A percentile compares a stretch with the other conserved stretches of the same genome.
phyloP scores from a whole-genome alignment of 2,329 filamentous ascomycete species.

The Scedosporium dehoogii region DNA sequence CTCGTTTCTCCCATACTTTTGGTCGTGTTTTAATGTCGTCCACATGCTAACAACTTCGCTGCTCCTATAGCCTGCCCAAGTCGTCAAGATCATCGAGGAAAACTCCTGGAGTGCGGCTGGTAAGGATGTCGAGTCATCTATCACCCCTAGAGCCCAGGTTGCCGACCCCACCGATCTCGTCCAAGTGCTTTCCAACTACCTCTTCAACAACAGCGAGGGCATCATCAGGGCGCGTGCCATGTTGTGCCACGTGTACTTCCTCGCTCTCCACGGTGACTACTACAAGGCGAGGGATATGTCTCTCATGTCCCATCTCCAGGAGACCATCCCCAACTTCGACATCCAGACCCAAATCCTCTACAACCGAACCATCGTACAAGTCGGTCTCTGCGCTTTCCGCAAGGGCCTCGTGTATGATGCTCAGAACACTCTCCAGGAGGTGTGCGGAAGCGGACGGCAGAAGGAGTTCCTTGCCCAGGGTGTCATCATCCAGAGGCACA shows the following conservation, averaged over 20 bases:
- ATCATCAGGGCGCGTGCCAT: constrained; percentile 95
- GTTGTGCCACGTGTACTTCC: constrained; percentile 98
- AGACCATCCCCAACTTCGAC: constrained; percentile 94
- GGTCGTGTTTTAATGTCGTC: constrained; percentile 7
- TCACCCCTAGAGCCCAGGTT: constrained; percentile 63
- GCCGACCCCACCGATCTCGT: constrained; percentile 67
- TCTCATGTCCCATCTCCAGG: constrained; percentile 98
- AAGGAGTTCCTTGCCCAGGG: constrained; percentile 97
- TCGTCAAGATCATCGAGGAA: constrained; percentile 88
- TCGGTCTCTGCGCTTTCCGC: constrained; percentile 96
- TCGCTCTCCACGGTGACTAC: constrained; percentile 94
- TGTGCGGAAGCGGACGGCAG: constrained; percentile 92
- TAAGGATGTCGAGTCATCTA: constrained; percentile 58
- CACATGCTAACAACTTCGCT: constrained; percentile 1
- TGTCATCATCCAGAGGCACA: constrained; percentile 96
- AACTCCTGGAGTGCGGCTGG: constrained; percentile 82
- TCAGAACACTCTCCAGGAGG: constrained; percentile 94
- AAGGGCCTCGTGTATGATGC: constrained; percentile 95
- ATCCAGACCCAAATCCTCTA: constrained; percentile 96
- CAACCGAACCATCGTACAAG: constrained; percentile 95
- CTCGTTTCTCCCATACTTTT: background rate
- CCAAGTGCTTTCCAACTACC: constrained; percentile 83
- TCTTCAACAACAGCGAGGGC: constrained; percentile 88
- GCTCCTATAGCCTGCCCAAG: constrained; percentile 62
- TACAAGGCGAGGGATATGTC: constrained; percentile 98